Base-by-base conservation (phyloP, 108 stramenopile genomes). In the Conticribra guillardii region DNA sequence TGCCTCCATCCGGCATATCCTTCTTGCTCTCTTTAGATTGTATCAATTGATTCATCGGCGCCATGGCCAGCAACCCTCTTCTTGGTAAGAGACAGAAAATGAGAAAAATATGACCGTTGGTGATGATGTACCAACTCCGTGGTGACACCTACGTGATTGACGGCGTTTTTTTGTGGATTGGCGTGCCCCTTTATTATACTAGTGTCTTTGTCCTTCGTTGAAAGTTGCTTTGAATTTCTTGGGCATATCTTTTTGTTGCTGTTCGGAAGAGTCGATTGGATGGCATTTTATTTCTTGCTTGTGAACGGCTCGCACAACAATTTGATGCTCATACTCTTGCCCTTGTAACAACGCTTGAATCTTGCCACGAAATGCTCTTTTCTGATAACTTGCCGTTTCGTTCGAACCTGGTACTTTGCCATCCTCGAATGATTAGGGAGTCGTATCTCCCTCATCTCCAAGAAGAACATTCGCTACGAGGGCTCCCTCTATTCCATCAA, bases 381-480 rank as follows among this genome's bases (percentile, higher is more conserved):
- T 41, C 37, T 41, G 37, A 41, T 41, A 9, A 9, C 11, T 41
- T 41, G 37, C 37, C 37, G 37, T 9, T 11, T 5, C 37, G 37
- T 41, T 41, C 8, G 11, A 41, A 41, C 11, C 37, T 41, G 37
- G 8, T 11, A 11, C 5, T 41, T 41, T 41, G 5, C 37, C 37
- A 41, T 41, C 53, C 1, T 2, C 34, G 3, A n/a, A 1, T 22
- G 16, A n/a, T 29, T 71, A 95, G 94, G 93, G 57, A 95, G 82
- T 59, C 79, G 88, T 7, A 97, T 98, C 69, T 95, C 93, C 22
- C 86, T 98, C 29, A 93, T 98, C 55, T 97, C 96, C 32, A 98
- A 95, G 67, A 98, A 96, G 80, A 96, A 98, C 72, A 97, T 98
- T 54, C 94, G 97, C 37, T 98, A 97, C 71, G 95, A 96, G 60